Percentiles rank a stretch among this genome's conserved stretches.
phyloP scores from a whole-genome alignment of 345 rosid species.

The Salix caprea region DNA sequence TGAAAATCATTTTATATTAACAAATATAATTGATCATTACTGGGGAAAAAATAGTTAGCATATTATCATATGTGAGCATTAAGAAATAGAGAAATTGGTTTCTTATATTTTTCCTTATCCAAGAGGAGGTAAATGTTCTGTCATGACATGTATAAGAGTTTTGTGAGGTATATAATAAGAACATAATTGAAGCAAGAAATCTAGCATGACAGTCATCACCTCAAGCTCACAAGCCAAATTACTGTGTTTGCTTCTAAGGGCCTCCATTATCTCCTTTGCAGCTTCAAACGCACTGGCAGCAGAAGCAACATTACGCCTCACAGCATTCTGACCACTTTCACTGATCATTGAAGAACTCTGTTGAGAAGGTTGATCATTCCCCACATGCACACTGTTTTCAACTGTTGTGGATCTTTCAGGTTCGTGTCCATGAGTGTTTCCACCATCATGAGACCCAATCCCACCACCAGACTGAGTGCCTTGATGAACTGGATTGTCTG shows the following conservation, averaged over 20 bases:
- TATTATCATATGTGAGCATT: too few relatives aligned
- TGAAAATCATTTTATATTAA: too few relatives aligned
- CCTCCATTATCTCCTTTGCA: constrained; percentile 98
- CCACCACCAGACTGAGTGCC: constrained; percentile 53
- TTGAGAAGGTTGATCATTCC: constrained; percentile 73
- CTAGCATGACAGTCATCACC: constrained; percentile 39
- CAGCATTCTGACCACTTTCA: constrained; percentile 56
- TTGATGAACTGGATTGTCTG: constrained; percentile 68
- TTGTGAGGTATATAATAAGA: neutral
- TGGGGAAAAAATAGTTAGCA: neutral
- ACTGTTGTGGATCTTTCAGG: constrained; percentile 54
- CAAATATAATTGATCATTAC: neutral
- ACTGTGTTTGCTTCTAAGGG: constrained; percentile 89
- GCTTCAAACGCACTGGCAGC: constrained; percentile 93
- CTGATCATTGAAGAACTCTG: constrained; percentile 52
- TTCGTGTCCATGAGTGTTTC: constrained; percentile 82
- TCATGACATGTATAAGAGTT: neutral
- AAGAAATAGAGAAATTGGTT: too few relatives aligned
- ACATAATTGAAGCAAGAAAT: neutral
- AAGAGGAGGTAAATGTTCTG: neutral
- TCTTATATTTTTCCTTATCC: too few relatives aligned
- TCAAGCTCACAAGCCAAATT: constrained; percentile 97
- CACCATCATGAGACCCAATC: constrained; percentile 69
- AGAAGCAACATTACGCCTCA: constrained; percentile 74
- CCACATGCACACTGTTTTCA: constrained; percentile 53